phyloP scores from a whole-genome alignment of 306 rosid species.

The Senna tora region DNA sequence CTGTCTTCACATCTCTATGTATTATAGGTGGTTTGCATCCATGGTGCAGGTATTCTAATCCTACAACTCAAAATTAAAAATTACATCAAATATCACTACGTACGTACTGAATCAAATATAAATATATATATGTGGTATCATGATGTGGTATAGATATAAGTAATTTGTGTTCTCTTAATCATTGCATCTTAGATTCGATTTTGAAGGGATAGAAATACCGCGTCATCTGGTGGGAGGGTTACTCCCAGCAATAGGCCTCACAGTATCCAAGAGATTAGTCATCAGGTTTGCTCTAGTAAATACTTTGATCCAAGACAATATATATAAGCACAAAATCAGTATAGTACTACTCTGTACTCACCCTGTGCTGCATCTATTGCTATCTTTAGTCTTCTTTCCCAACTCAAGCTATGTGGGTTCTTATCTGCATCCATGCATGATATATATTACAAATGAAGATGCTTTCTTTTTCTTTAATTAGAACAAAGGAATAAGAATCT shows the following conservation, averaged over 20 bases:
- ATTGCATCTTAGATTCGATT: too few relatives aligned
- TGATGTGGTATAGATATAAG: too few relatives aligned
- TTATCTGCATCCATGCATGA: slow-evolving; percentile 50
- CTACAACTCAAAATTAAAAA: background rate
- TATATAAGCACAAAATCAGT: background rate
- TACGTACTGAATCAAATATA: background rate
- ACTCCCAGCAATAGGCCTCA: too few relatives aligned
- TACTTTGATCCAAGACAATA: too few relatives aligned
- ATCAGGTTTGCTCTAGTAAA: too few relatives aligned
- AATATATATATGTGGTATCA: too few relatives aligned
- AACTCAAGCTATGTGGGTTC: slow-evolving; percentile 49
- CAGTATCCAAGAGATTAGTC: too few relatives aligned
- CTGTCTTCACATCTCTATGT: slow-evolving; percentile 61
- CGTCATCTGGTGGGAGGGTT: too few relatives aligned
- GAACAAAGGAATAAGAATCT: slow-evolving; percentile 8
- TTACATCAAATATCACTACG: background rate
- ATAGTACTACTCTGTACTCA: slow-evolving; percentile 36
- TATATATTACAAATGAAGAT: slow-evolving; percentile 19
- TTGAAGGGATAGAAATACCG: too few relatives aligned
- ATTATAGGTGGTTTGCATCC: slow-evolving; percentile 39
- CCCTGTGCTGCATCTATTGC: slow-evolving; percentile 76
- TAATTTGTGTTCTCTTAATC: too few relatives aligned
- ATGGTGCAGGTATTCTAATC: slow-evolving; percentile 26
- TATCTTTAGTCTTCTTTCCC: slow-evolving; percentile 63
- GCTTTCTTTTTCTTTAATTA: background rate